Percentiles rank a stretch among this genome's conserved stretches.
Conservation (phyloP, 169 alveolate species). For the Cryptosporidium sp. region DNA sequence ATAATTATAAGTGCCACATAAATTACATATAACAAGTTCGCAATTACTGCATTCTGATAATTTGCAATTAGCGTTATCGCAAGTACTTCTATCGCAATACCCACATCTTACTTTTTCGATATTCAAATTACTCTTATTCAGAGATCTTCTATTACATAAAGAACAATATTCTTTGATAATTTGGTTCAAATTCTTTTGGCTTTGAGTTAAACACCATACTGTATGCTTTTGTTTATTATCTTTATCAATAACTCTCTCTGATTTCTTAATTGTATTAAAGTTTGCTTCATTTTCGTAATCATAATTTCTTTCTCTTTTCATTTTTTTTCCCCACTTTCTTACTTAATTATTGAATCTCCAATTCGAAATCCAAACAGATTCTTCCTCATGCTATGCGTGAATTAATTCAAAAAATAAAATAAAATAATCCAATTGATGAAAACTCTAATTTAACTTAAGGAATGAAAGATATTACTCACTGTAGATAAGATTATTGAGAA, state of each 20-base stretch:
- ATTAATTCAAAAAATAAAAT: neutral
- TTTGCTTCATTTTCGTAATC: neutral
- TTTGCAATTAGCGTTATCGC: slow-evolving; percentile 13
- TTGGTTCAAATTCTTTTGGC: slow-evolving; percentile 27
- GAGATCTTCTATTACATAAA: slow-evolving; percentile 20
- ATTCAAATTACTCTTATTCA: neutral
- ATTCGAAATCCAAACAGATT: neutral
- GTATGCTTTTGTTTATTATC: slow-evolving; percentile 51
- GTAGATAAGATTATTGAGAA: neutral
- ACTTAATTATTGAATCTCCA: neutral
- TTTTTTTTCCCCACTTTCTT: neutral
- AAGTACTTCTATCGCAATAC: slow-evolving; percentile 40
- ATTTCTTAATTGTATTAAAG: neutral
- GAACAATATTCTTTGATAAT: slow-evolving; percentile 24
- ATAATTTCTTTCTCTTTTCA: slow-evolving; percentile 53
- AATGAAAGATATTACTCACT: neutral
- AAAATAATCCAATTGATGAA: neutral
- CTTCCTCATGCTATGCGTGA: neutral
- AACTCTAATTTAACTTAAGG: neutral
- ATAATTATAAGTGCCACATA: slow-evolving; percentile 29
- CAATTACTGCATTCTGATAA: slow-evolving; percentile 35
- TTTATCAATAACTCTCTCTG: slow-evolving; percentile 57
- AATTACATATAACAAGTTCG: slow-evolving; percentile 24
- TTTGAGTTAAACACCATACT: slow-evolving; percentile 49
- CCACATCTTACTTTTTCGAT: neutral